phyloP scores from a whole-genome alignment of 164 flowering plant species.

The Nymphaea thermarum region DNA sequence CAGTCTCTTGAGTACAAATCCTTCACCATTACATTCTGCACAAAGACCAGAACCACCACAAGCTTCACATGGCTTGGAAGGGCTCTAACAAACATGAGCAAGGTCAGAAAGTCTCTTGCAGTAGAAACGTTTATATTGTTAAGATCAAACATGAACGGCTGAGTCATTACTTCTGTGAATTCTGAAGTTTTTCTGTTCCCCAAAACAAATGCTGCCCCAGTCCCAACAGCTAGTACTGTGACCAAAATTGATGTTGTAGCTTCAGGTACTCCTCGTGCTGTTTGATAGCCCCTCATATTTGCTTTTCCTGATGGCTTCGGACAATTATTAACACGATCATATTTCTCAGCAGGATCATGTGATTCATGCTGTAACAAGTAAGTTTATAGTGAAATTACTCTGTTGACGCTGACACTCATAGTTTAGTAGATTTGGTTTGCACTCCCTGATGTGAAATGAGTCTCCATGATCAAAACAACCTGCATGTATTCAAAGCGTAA shows the following conservation, averaged over 20 bases:
- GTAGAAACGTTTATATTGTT: not conserved
- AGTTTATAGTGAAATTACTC: not conserved
- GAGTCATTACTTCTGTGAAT: constrained; percentile 35
- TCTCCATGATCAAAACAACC: not conserved
- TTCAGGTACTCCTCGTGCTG: constrained; percentile 40
- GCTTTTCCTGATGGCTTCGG: constrained; percentile 19
- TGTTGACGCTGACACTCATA: not conserved
- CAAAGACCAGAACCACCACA: constrained; percentile 93
- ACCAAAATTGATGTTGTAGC: constrained; percentile 63
- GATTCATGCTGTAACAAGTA: not conserved
- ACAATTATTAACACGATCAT: constrained; percentile 10
- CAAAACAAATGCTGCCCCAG: constrained; percentile 60
- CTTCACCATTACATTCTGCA: constrained; percentile 91
- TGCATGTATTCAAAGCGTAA: not conserved
- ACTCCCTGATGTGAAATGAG: not conserved
- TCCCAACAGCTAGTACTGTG: constrained; percentile 36
- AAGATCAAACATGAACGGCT: not conserved
- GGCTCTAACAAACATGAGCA: constrained; percentile 24
- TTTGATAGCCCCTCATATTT: constrained; percentile 1
- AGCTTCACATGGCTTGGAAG: constrained; percentile 49
- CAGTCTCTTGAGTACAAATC: constrained; percentile 68
- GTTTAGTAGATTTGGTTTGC: too few relatives aligned
- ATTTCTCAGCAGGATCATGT: not conserved
- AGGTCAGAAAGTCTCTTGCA: constrained; percentile 3
- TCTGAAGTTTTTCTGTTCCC: constrained; percentile 41